Conservation (phyloP, 2,329 filamentous ascomycete genomes). For the Sporothrix brasiliensis region DNA sequence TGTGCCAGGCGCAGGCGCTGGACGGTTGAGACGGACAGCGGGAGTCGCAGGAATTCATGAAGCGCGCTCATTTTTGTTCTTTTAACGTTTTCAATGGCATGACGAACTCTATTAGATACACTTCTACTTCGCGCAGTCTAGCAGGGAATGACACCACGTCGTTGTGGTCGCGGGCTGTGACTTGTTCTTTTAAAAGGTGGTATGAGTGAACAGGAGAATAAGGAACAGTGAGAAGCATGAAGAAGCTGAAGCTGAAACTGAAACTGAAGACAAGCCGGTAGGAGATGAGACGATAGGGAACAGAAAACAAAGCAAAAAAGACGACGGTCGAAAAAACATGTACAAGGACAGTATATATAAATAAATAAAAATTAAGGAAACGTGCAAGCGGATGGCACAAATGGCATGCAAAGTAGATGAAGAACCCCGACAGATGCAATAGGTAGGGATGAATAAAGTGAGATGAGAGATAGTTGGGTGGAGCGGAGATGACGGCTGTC, state of each 20-base stretch:
- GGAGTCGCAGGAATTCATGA: background rate
- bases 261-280: no score
- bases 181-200: slow-evolving; percentile 10
- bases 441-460: background rate
- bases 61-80: background rate
- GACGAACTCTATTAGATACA: slow-evolving; percentile 26
- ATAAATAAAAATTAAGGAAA: background rate
- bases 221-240: background rate
- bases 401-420: slow-evolving; percentile 6
- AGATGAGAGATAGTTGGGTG: background rate
- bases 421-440: slow-evolving; percentile 20
- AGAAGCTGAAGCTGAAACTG: background rate
- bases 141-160: background rate
- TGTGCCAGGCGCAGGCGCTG: slow-evolving; percentile 40
- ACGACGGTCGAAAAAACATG: slow-evolving; percentile 12
- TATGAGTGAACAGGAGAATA: background rate
- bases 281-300: background rate
- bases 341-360: slow-evolving; percentile 11
- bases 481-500: background rate
- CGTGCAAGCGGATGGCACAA: slow-evolving; percentile 11
- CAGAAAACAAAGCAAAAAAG: background rate
- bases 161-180: background rate
- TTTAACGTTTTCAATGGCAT: background rate
- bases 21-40: slow-evolving; percentile 27
- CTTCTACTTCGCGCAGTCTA: slow-evolving; percentile 13